phyloP scores from a whole-genome alignment of 2,329 filamentous ascomycete genomes.

The Colletotrichum sidae region DNA sequence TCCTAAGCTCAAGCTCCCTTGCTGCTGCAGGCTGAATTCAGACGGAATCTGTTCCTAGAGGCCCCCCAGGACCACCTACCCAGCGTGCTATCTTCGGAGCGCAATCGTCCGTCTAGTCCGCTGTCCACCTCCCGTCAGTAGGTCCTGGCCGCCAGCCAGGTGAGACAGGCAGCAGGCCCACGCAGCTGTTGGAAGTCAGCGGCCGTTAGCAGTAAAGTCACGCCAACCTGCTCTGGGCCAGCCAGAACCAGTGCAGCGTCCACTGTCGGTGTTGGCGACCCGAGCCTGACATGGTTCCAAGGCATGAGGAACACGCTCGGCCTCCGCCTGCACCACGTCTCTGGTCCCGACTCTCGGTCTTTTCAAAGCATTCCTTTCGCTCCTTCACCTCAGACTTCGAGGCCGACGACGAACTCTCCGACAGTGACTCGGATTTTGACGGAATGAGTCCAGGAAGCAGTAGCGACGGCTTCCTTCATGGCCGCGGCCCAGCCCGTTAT shows the following conservation, averaged over 20 bases:
- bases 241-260: neutral
- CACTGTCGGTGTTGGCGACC: constrained; percentile 9
- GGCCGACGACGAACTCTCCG: constrained; percentile 76
- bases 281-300: constrained; percentile 36
- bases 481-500: constrained; percentile 62
- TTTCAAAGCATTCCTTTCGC: constrained; percentile 66
- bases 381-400: constrained; percentile 74
- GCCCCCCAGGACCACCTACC: neutral
- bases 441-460: constrained; percentile 52
- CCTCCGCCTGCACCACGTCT: constrained; percentile 58
- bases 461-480: constrained; percentile 51
- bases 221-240: neutral
- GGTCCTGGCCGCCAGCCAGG: neutral
- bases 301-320: constrained; percentile 39
- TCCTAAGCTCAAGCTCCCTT: neutral
- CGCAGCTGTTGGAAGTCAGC: constrained; percentile 10
- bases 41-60: constrained; percentile 7
- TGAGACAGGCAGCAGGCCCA: constrained; percentile 18
- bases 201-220: constrained; percentile 31
- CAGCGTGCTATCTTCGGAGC: neutral
- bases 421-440: constrained; percentile 46
- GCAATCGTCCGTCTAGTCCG: neutral
- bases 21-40: constrained; percentile 18
- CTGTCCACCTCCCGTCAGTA: neutral
- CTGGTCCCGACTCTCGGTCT: constrained; percentile 61